phyloP scores from a whole-genome alignment of 2,329 filamentous ascomycete species.

The Diaporthe sp. region DNA sequence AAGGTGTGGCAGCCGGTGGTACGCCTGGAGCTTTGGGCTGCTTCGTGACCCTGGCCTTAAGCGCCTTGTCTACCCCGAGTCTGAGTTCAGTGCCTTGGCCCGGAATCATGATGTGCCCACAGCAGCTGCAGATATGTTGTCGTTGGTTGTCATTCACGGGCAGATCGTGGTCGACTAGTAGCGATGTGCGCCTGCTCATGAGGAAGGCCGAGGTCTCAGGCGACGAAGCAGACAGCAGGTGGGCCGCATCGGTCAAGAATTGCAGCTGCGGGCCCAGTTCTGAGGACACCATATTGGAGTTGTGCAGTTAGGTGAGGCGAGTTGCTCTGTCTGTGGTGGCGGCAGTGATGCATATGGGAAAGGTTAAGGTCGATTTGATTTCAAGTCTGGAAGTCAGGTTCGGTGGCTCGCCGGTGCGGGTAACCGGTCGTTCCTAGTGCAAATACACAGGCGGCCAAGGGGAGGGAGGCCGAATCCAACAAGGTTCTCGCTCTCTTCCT shows the following conservation, averaged over 20 bases:
- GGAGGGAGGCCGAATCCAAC: not conserved
- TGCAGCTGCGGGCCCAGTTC: constrained; percentile 48
- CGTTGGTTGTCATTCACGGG: constrained; percentile 61
- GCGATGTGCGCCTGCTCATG: constrained; percentile 64
- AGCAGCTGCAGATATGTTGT: constrained; percentile 69
- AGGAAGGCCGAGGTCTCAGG: constrained; percentile 71
- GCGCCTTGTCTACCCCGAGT: constrained; percentile 57
- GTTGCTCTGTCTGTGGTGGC: not conserved
- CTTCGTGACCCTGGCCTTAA: constrained; percentile 56
- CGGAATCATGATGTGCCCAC: constrained; percentile 71
- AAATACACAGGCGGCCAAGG: constrained; percentile 9
- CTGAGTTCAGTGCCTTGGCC: constrained; percentile 59
- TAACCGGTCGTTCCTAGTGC: constrained; percentile 20
- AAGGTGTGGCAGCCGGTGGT: not conserved
- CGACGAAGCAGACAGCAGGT: constrained; percentile 64
- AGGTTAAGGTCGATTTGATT: not conserved
- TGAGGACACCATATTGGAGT: constrained; percentile 34
- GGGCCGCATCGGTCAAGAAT: constrained; percentile 70
- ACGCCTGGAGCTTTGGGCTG: not conserved
- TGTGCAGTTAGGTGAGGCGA: not conserved
- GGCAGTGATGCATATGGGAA: not conserved
- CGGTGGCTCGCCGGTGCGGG: not conserved
- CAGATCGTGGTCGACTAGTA: constrained; percentile 62
- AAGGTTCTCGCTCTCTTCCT: not conserved
- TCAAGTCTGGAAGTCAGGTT: not conserved